Evolutionary conservation across 345 rosid genomes (phyloP).

Genomic region (Arabidopsis arenosa): DNA sequence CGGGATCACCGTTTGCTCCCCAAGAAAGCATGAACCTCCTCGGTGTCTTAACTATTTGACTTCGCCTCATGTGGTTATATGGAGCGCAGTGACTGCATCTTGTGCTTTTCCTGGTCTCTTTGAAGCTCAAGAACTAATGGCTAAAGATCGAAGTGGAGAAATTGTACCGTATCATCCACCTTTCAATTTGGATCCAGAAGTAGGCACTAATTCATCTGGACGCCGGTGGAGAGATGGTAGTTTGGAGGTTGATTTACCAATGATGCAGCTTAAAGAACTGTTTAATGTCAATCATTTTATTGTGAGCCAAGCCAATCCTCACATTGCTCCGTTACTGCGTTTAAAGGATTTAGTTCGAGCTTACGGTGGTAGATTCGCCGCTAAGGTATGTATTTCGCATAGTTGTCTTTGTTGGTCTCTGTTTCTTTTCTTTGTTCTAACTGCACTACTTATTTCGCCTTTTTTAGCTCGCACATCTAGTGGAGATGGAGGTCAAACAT

Average conservation of each 20-base stretch:
- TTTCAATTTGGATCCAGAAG: constrained; percentile 81
- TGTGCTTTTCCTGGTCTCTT: constrained; percentile 98
- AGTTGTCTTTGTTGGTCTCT: neutral
- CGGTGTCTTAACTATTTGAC: constrained; percentile 97
- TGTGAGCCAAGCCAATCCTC: constrained; percentile 99
- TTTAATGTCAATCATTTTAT: constrained; percentile 98
- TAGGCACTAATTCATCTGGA: constrained; percentile 60
- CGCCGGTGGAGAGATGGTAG: constrained; percentile 99
- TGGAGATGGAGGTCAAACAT: constrained; percentile 97
- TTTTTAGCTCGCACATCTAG: constrained; percentile 81
- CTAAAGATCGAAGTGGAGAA: constrained; percentile 93
- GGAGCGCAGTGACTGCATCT: constrained; percentile 99
- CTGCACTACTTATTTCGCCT: neutral
- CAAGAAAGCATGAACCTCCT: constrained; percentile 99
- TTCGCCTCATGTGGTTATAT: constrained; percentile 97
- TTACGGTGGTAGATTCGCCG: constrained; percentile 92
- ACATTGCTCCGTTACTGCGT: constrained; percentile 82
- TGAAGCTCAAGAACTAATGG: constrained; percentile 99
- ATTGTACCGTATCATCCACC: constrained; percentile 98
- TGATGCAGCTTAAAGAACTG: constrained; percentile 97
- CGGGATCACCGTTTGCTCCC: constrained; percentile 96
- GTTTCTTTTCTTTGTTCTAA: constrained; percentile 8
- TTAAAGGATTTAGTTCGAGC: constrained; percentile 82
- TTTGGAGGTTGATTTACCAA: constrained; percentile 95
- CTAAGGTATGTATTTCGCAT: constrained; percentile 67